Evolutionary conservation across 352 stramenopile species (phyloP).

Genomic region (Phytophthora foliorum): DNA sequence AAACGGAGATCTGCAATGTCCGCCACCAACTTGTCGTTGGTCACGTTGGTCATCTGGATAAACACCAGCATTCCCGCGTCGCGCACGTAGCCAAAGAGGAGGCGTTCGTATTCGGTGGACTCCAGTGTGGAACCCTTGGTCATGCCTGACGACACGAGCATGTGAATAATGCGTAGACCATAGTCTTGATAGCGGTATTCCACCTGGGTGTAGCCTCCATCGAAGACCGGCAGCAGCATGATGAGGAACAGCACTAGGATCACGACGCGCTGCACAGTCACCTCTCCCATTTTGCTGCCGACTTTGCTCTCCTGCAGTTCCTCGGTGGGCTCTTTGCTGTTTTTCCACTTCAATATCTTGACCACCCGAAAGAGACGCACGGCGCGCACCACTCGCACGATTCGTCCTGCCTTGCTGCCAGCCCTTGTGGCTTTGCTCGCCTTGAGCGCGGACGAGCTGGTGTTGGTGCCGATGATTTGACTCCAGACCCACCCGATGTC

Average conservation of each 20-base stretch:
- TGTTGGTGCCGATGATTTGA: constrained; percentile 71
- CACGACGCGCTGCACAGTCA: constrained; percentile 87
- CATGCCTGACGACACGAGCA: constrained; percentile 66
- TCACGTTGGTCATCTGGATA: constrained; percentile 70
- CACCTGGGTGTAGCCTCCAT: constrained; percentile 79
- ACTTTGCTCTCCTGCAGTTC: constrained; percentile 90
- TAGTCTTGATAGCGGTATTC: constrained; percentile 91
- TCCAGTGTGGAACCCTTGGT: constrained; percentile 20
- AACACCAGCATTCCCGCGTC: constrained; percentile 66
- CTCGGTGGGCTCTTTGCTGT: constrained; percentile 48
- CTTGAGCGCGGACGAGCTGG: constrained; percentile 67
- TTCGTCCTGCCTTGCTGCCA: constrained; percentile 84
- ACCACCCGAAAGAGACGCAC: constrained; percentile 88
- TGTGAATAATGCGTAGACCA: constrained; percentile 80
- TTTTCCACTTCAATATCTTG: constrained; percentile 90
- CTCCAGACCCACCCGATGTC: constrained; percentile 89
- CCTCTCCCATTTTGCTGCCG: constrained; percentile 91
- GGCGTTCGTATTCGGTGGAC: constrained; percentile 61
- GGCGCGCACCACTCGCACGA: constrained; percentile 87
- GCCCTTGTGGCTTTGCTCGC: constrained; percentile 77
- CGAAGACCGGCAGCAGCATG: constrained; percentile 90
- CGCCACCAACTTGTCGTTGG: constrained; percentile 36
- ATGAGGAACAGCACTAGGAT: constrained; percentile 92
- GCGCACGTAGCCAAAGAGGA: constrained; percentile 77
- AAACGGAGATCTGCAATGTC: constrained; percentile 60